These are phyloP conservation scores for Eimeria falciformis DNA, from an alignment of 169 alveolate genomes.

Conservation along the genomic window DNA sequence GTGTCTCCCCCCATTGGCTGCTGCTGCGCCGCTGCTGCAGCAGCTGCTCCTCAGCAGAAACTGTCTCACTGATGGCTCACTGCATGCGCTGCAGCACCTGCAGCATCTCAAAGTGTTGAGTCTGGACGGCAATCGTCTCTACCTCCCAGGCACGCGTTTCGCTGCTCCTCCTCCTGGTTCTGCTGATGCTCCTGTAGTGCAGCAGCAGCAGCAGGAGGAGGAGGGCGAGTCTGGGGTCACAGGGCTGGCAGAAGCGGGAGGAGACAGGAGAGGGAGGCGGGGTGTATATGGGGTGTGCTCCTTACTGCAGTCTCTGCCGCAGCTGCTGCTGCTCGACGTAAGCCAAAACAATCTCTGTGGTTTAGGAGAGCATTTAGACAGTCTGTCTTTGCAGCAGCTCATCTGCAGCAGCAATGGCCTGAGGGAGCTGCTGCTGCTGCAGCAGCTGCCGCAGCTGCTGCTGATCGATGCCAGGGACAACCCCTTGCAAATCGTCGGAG, in stretches of 20 bases:
- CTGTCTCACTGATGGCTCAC: conserved; percentile 27
- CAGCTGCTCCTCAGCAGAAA: conserved; percentile 19
- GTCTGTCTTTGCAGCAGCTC: conserved; percentile 22
- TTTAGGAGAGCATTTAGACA: background rate
- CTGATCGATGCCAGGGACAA: conserved; percentile 7
- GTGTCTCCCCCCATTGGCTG: conserved; percentile 4
- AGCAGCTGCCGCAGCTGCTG: conserved; percentile 53
- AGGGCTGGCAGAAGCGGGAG: background rate
- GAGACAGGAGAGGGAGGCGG: conserved; percentile 19
- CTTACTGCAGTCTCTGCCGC: background rate
- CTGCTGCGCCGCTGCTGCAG: conserved; percentile 40
- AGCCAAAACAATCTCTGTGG: background rate
- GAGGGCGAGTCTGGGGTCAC: background rate
- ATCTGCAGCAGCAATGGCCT: background rate
- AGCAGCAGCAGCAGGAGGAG: conserved; percentile 8
- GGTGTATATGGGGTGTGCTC: background rate
- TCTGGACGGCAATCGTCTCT: background rate
- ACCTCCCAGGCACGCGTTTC: conserved; percentile 1
- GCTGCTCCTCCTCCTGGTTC: background rate
- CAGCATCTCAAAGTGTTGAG: background rate
- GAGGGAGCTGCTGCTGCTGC: conserved; percentile 37
- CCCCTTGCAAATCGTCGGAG: conserved; percentile 11
- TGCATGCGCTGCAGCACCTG: conserved; percentile 6
- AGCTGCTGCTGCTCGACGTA: conserved; percentile 14
- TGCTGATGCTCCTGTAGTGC: background rate